Percentiles rank a stretch among this genome's conserved stretches.
These are phyloP conservation scores for Phylloporus scabripes DNA, from an alignment of 768 basidiomycete genomes.

Conservation along the genomic window DNA sequence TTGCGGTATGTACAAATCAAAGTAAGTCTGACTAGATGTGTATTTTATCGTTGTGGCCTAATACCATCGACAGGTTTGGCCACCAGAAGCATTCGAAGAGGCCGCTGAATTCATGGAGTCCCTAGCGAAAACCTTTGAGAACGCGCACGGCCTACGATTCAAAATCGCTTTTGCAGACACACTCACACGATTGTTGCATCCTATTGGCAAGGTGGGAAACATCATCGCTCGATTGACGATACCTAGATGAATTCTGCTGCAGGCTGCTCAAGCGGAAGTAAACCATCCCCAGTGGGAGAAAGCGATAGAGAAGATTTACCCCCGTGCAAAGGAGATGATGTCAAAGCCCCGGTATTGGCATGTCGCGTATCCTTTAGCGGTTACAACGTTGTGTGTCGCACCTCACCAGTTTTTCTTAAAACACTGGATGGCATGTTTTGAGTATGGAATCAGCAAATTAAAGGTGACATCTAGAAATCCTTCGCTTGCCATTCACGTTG, in stretches of 20 bases:
- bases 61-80: constrained; percentile 64
- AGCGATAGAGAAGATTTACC: constrained; percentile 79
- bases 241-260: constrained; percentile 1
- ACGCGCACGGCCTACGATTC: constrained; percentile 76
- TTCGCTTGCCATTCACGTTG: neutral
- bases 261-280: constrained; percentile 94
- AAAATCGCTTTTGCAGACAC: constrained; percentile 86
- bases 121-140: constrained; percentile 75
- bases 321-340: constrained; percentile 80
- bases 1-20: constrained; percentile 80
- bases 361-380: constrained; percentile 76
- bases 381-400: constrained; percentile 81
- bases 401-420: constrained; percentile 81
- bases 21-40: constrained; percentile 32
- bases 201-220: constrained; percentile 70
- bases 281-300: constrained; percentile 95
- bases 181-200: constrained; percentile 70
- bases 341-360: constrained; percentile 87
- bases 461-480: constrained; percentile 50
- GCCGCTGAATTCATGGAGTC: constrained; percentile 87
- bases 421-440: constrained; percentile 73
- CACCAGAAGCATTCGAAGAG: constrained; percentile 88
- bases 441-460: constrained; percentile 65
- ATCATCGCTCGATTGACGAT: neutral
- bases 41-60: neutral